Evolutionary conservation across 2,329 filamentous ascomycete genomes (phyloP), one percentile per base, ranked within the genome.

Genomic region (Emmonsiellopsis sp.): DNA sequence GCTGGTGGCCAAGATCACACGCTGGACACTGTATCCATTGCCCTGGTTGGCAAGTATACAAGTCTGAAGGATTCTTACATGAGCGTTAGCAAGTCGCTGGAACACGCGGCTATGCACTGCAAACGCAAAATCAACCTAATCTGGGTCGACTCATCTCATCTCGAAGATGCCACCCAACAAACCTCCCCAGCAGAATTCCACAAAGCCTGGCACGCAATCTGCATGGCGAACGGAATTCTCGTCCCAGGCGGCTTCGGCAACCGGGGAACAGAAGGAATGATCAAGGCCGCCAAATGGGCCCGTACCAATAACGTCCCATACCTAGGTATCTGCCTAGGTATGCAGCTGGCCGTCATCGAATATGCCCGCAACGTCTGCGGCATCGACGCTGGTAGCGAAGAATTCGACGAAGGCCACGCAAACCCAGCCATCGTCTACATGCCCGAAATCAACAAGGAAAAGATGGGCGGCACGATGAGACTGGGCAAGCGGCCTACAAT

Each of bases 301-400:
- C 84, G 93, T 53, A 85, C 86, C 60, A 84, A 89, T 62, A 84
- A 86, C 57, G 81, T 81, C 3, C 90, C 90, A 1, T 96, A 86
- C 72, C 78, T 97, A 0, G 93, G 93, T 55, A 86, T 97, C 58
- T 96, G 92, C 67, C 76, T 96, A 21, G 90, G 90, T 54, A 89
- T 95, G 84, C 93, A 97, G 69, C 80, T 95, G 46, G 90, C 92
- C 17, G 89, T 95, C 46, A 86, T 96, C 60, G 91, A 97, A 70
- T 88, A 83, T 61, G 89, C 90, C 1, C 83, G 90, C 42, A 84
- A 88, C 59, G 75, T 92, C 1, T 87, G 83, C 70, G 81, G 80
- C 32, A 77, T 90, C 57, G 71, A 75, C 43, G 81, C 81, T 1
- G 76, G 75, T 4, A 80, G 76, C 5, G 75, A 75, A 52, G 82